Base-by-base conservation (phyloP, 495 filamentous ascomycete species). In the Xylaria acuta region DNA sequence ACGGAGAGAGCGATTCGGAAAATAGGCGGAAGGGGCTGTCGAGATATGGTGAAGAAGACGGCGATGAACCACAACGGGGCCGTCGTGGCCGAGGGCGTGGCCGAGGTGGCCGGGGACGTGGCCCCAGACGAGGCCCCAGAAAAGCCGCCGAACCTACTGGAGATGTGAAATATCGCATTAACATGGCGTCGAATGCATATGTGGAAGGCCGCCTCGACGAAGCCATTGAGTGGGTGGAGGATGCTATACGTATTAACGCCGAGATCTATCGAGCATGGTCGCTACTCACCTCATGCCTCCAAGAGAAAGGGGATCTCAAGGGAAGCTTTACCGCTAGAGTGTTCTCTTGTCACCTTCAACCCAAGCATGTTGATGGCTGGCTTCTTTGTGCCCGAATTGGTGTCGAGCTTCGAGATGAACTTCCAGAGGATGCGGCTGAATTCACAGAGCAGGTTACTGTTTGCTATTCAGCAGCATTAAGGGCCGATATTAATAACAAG, bases 231-330 rank as follows among this genome's bases (percentile, higher is more conserved):
- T 83, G 88, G 56, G 88, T 92, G 14, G 83, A 86, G 60, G 88
- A 90, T 76, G 92, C 94, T 14, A 90, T 97, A 65, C 88, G 92
- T 69, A 86, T 91, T 75, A 97, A 97, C 77, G 92, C 92, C 18
- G 94, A 97, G 78, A 93, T 94, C 68, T 92, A 92, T 72, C 85
- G 88, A 27, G 92, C 94, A 36, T 94, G 95, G 87, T 89, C 88
- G 25, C 80, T 95, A 38, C 79, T 96, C 14, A 91, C 92, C 0
- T 88, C 93, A 40, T 90, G 95, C 60, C 90, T 92, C 75, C 79
- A 90, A 49, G 89, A 91, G 68, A 85, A 90, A 73, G 92, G 91
- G 4, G 85, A 93, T 56, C 85, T 87, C 51, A 86, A 91, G 69
- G 89, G 92, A 66, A 88, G 92, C 14, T 77, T 94, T 41, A 86